A percentile compares a stretch with the other conserved stretches of the same genome.
phyloP scores from a whole-genome alignment of 148 eudicot species.

The Rheum nobile region DNA sequence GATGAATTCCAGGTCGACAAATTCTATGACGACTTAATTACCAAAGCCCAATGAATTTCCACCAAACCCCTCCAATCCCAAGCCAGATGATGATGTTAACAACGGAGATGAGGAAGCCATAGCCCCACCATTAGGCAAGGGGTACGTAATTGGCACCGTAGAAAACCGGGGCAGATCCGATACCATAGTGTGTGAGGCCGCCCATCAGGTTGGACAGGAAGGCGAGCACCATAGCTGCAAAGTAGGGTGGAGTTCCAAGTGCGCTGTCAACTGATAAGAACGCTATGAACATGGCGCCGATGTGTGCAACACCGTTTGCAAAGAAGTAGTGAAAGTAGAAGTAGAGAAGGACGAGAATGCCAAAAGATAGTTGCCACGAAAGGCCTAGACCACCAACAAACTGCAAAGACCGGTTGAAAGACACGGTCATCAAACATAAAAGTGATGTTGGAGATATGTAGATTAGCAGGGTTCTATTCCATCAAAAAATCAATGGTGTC shows the following conservation, averaged over 20 bases:
- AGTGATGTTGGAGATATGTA: no score
- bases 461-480: no score
- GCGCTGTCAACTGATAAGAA: slow-evolving; percentile 89
- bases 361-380: slow-evolving; percentile 89
- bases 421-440: no score
- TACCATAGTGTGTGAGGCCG: slow-evolving; percentile 92
- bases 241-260: slow-evolving; percentile 74
- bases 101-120: slow-evolving; percentile 71
- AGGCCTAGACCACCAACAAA: slow-evolving; percentile 96
- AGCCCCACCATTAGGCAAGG: slow-evolving; percentile 93
- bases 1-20: not conserved
- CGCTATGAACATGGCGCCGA: slow-evolving; percentile 98
- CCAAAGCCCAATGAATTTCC: slow-evolving; percentile 92
- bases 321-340: slow-evolving; percentile 98
- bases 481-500: no score
- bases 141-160: slow-evolving; percentile 94
- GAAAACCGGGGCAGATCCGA: slow-evolving; percentile 93
- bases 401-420: slow-evolving; percentile 28
- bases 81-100: slow-evolving; percentile 91
- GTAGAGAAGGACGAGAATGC: slow-evolving; percentile 84
- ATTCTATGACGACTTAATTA: slow-evolving; percentile 24
- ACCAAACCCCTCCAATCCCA: slow-evolving; percentile 94
- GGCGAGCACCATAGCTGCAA: slow-evolving; percentile 82
- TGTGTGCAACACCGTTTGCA: slow-evolving; percentile 98
- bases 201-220: slow-evolving; percentile 96